Evolutionary conservation across 192 early-diverging fungal species (phyloP), one percentile per base, ranked within the genome.

Genomic region (Rhizoclosmatium sp.): DNA sequence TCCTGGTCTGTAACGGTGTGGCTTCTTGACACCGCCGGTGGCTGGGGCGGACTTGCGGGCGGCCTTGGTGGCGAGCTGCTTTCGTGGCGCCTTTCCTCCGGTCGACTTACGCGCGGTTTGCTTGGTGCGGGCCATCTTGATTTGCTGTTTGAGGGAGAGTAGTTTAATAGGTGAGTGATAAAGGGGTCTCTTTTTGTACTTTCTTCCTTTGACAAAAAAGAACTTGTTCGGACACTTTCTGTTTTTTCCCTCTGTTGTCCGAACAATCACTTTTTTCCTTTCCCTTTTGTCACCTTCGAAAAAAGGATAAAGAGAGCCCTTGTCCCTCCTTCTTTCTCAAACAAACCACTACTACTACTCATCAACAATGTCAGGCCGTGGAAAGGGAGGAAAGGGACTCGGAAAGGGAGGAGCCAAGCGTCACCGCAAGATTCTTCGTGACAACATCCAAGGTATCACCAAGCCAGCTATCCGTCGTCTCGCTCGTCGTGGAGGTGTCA

Each of bases 361-460:
- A n/a, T n/a, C n/a, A 59, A 83, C 45, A 85, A 95, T 98, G 97
- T 92, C 97, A 91, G 97, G 97, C 84, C 94, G 97, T 83, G 97
- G 97, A 87, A 99, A 99, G 90, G 97, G 97, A 85, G 97, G 97
- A 90, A 98, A 98, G 89, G 96, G 97, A 85, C 91, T 99, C 66
- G 97, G 97, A 92, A 99, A 99, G 92, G 97, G 97, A 62, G 97
- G 97, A 60, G 97, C 97, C 88, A 99, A 99, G 93, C 97, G 97
- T 86, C 97, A 99, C 88, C 93, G 97, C 87, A 99, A 99, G 93
- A 99, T 99, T 93, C 93, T 99, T 82, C 94, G 97, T 83, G 97
- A 99, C 84, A 99, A 99, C 75, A 81, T 77, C 58, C 66, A 75
- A 45, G 65, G 78, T 49, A 80, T 80, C 78, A 80, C 78, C 42